Conservation (phyloP, 1,284 basidiomycete species). For the Amylostereum chailletii region DNA sequence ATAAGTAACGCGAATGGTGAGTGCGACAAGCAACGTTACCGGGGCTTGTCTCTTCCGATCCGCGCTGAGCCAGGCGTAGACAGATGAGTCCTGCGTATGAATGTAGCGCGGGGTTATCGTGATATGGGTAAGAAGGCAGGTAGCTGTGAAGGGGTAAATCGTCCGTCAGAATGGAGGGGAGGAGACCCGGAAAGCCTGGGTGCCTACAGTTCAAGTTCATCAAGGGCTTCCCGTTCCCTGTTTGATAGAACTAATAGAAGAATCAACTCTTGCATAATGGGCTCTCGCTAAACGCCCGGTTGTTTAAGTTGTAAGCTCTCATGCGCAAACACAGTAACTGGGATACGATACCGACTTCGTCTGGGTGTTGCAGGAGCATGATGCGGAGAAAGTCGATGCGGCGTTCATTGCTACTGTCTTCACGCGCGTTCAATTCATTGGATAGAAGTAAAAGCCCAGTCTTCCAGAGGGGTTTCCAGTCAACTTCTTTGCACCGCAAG, state of each 20-base stretch:
- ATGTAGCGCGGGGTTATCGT: constrained; percentile 71
- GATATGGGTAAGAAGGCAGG: constrained; percentile 78
- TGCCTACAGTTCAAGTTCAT: constrained; percentile 77
- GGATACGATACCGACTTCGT: constrained; percentile 42
- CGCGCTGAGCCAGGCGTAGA: constrained; percentile 48
- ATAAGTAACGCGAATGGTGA: neutral
- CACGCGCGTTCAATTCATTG: constrained; percentile 6
- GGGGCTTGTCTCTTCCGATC: neutral
- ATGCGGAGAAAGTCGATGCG: constrained; percentile 50
- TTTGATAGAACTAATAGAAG: constrained; percentile 53
- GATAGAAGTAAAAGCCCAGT: constrained; percentile 53
- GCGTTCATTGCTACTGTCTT: constrained; percentile 25
- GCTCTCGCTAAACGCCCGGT: constrained; percentile 47
- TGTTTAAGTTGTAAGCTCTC: constrained; percentile 1
- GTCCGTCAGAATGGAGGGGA: neutral
- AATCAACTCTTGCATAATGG: constrained; percentile 67
- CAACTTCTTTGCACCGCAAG: constrained; percentile 74
- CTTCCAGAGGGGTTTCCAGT: constrained; percentile 72
- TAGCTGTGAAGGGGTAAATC: constrained; percentile 40
- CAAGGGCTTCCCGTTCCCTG: constrained; percentile 61
- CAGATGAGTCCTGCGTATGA: constrained; percentile 74
- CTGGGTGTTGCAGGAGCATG: constrained; percentile 60
- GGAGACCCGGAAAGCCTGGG: neutral
- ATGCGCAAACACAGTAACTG: neutral
- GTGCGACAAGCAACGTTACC: neutral